These are phyloP conservation scores for Naganishia onofrii DNA, from an alignment of 768 basidiomycete genomes.

Conservation along the genomic window DNA sequence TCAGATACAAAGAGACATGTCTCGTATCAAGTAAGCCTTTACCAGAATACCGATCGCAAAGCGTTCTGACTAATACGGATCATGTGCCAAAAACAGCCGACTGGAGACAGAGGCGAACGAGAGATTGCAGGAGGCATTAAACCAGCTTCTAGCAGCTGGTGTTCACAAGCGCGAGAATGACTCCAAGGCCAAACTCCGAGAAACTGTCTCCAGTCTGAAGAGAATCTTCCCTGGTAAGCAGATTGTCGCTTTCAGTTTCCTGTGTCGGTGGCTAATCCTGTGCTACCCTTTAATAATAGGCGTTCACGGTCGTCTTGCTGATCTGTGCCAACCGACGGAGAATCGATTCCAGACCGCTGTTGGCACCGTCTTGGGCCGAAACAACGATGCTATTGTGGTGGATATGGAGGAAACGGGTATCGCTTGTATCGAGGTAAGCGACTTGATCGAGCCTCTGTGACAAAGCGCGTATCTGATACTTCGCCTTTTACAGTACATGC, in stretches of 20 bases:
- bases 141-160: constrained; percentile 83
- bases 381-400: constrained; percentile 92
- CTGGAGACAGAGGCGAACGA: constrained; percentile 88
- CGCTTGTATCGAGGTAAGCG: constrained; percentile 84
- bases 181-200: constrained; percentile 76
- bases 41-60: neutral
- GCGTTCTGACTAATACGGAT: neutral
- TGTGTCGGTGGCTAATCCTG: neutral
- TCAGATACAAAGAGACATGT: constrained; percentile 77
- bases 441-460: neutral
- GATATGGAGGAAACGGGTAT: constrained; percentile 97
- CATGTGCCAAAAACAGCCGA: constrained; percentile 59
- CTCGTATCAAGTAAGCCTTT: constrained; percentile 66
- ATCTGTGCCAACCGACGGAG: constrained; percentile 89
- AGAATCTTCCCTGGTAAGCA: constrained; percentile 77
- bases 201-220: constrained; percentile 77
- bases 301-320: constrained; percentile 86
- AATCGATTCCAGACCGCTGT: constrained; percentile 90
- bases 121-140: constrained; percentile 75
- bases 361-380: constrained; percentile 84
- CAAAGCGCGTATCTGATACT: neutral
- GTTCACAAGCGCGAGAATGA: constrained; percentile 84
- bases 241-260: neutral
- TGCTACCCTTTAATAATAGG: constrained; percentile 55
- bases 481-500: constrained; percentile 72